Conservation (phyloP, 1,284 basidiomycete genomes). For the Coniferiporia sulphurascens region DNA sequence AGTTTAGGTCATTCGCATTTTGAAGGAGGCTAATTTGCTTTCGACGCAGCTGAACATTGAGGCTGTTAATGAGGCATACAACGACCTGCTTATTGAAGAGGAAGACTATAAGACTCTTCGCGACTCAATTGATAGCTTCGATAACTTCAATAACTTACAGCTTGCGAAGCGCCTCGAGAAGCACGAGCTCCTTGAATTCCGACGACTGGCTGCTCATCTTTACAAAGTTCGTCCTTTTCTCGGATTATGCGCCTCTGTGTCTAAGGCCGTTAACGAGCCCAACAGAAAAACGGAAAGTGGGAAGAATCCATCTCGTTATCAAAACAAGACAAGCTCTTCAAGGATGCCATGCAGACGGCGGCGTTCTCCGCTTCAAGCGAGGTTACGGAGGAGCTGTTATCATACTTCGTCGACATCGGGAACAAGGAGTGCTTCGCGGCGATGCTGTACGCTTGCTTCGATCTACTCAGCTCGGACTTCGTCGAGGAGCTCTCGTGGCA, state of each 20-base stretch:
- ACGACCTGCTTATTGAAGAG: conserved; percentile 95
- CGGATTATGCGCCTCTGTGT: not conserved
- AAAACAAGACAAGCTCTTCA: conserved; percentile 95
- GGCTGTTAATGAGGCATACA: conserved; percentile 97
- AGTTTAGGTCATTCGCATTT: conserved; percentile 26
- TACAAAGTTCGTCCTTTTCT: conserved; percentile 73
- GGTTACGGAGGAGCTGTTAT: conserved; percentile 90
- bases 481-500: conserved; percentile 96
- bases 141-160: conserved; percentile 93
- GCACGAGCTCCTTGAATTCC: conserved; percentile 94
- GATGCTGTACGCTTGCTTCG: conserved; percentile 88
- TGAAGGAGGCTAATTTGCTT: conserved; percentile 7
- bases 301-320: conserved; percentile 92
- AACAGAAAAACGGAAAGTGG: conserved; percentile 88
- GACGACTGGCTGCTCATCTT: conserved; percentile 88
- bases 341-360: conserved; percentile 93
- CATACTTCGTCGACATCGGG: conserved; percentile 95
- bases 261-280: not conserved
- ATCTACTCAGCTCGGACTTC: conserved; percentile 85
- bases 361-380: conserved; percentile 76
- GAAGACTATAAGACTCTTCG: conserved; percentile 97
- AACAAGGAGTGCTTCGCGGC: conserved; percentile 98
- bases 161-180: conserved; percentile 86
- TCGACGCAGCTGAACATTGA: conserved; percentile 79
- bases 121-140: conserved; percentile 94